Evolutionary conservation across 2,329 filamentous ascomycete species (phyloP), one percentile per base, ranked within the genome.

Genomic region (Mariannaea sp.): DNA sequence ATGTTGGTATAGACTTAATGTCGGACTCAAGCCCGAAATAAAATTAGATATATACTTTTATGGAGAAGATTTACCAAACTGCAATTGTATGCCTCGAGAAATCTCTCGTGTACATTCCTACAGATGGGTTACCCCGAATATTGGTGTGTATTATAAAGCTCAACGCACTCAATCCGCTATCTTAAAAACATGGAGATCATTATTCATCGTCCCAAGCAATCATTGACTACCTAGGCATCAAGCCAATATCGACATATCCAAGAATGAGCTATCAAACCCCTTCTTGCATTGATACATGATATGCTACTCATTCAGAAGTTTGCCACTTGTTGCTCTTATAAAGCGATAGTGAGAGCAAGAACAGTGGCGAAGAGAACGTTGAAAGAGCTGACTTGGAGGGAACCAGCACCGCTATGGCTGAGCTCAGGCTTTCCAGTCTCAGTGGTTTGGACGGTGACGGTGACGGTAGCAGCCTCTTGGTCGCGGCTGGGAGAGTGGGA

Each of bases 1-100:
- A 80, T 0, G 93, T 97, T n/a, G 89, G 88, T 1, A 84, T 99
- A 51, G 87, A 96, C 74, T 58, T 75, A 51, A 62, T 49, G 10
- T 47, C 56, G 39, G 58, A 62, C 20, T 22, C 51, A 46, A 56
- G 32, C 40, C 53, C 27, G 16, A 36, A 36, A 19, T 13, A 42
- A 48, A 38, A 40, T 17, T 42, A 13, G 24, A 60, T 17, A 62
- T 46, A 49, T 56, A 45, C 41, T 53, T 57, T 55, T 59, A 47
- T 65, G 64, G 65, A 42, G 65, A 64, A 49, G 41, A 16, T 38
- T 47, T 33, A 35, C 39, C 54, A n/a, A n/a, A n/a, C n/a, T n/a
- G n/a, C n/a, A n/a, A n/a, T n/a, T n/a, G n/a, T n/a, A n/a, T n/a
- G n/a, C n/a, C n/a, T n/a, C n/a, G n/a, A n/a, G n/a, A n/a, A n/a